Conservation (phyloP, 2,329 filamentous ascomycete genomes). For the Fusarium sp. region DNA sequence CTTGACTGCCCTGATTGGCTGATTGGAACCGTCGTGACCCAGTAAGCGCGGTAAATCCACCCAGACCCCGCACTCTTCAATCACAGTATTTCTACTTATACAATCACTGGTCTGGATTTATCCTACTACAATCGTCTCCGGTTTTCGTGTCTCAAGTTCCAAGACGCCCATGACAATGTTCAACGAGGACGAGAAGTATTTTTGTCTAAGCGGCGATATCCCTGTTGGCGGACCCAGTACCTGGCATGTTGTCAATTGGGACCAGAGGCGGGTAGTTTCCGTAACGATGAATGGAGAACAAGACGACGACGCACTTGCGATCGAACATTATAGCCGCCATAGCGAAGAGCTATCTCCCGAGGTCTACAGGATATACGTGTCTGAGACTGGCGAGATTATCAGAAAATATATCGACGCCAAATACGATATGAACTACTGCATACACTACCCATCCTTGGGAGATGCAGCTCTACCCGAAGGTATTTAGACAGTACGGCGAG, state of each 20-base stretch:
- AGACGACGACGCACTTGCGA: constrained; percentile 41
- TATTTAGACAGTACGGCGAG: constrained; percentile 33
- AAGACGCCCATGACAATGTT: no score
- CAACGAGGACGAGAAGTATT: not conserved
- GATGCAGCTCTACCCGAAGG: constrained; percentile 29
- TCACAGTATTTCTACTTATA: no score
- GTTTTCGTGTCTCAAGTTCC: no score
- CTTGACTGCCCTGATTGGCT: no score
- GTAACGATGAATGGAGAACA: constrained; percentile 48
- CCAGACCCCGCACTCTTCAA: no score
- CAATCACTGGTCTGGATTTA: no score
- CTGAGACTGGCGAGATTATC: constrained; percentile 38
- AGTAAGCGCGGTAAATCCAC: no score
- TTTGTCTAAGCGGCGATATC: constrained; percentile 2
- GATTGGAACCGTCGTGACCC: no score
- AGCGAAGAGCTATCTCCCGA: constrained; percentile 19
- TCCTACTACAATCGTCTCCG: no score
- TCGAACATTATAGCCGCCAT: constrained; percentile 39
- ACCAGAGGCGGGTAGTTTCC: constrained; percentile 44
- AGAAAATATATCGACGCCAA: constrained; percentile 39
- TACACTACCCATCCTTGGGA: constrained; percentile 43
- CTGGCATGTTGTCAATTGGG: constrained; percentile 46
- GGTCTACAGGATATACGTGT: constrained; percentile 42
- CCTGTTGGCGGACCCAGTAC: constrained; percentile 42
- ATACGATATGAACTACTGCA: constrained; percentile 44